Base-by-base conservation (phyloP, 139 green algal species). In the Chlorella sp. region DNA sequence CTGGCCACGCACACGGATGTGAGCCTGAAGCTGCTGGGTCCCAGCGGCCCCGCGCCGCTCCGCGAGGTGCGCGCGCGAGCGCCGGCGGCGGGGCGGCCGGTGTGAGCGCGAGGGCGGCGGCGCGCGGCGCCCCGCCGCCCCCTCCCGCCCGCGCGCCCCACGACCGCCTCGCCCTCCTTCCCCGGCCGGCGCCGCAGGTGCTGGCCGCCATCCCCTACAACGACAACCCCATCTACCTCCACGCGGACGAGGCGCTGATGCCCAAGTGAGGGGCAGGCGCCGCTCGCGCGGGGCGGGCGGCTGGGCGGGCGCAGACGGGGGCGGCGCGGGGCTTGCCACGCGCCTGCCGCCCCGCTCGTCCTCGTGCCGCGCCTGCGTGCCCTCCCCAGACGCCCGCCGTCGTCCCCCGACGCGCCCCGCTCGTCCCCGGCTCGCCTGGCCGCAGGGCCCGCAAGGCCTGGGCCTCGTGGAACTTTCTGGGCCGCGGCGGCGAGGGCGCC, bases 391-490 rank as follows among this genome's bases (percentile, higher is more conserved):
- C n/a, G n/a, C n/a, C n/a, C n/a, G n/a, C n/a, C n/a, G n/a, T n/a
- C n/a, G n/a, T n/a, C n/a, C n/a, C n/a, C n/a, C n/a, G n/a, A n/a
- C n/a, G n/a, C n/a, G n/a, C n/a, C n/a, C n/a, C n/a, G n/a, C n/a
- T n/a, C n/a, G n/a, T n/a, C n/a, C n/a, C n/a, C n/a, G n/a, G n/a
- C n/a, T n/a, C n/a, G n/a, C n/a, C n/a, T n/a, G n/a, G n/a, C n/a
- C n/a, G n/a, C n/a, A n/a, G n/a, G n/a, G n/a, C n/a, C 60, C 76
- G 81, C 36, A 85, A 86, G 45, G 80, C 83, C 14, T 98, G 95
- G 95, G 82, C 92, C 2, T 91, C 81, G 55, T 98, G 95, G 95
- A 98, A 98, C 84, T 95, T 92, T 79, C 73, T 97, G 36, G 83
- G 81, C 14, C 67, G 67, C 51, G 79, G 40, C 35, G 41, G 60